Evolutionary conservation across 768 basidiomycete genomes (phyloP), one percentile per base, ranked within the genome.

Genomic region (Serendipita sp.): DNA sequence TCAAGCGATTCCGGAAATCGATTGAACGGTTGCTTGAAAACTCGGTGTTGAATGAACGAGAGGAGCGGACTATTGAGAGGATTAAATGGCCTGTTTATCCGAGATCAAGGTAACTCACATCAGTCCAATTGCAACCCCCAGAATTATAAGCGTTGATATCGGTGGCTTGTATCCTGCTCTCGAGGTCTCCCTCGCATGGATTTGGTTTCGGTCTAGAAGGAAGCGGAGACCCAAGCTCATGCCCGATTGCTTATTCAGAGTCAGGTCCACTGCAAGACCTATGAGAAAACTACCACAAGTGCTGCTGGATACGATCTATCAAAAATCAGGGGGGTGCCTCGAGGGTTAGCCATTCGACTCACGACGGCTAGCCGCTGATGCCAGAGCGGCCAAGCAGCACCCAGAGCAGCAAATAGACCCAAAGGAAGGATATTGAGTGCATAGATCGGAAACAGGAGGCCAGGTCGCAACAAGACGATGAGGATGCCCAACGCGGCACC

Each of bases 161-260:
- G 79, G 74, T 34, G 85, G 83, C 6, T 76, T 72, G 69, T 85
- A 86, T 2, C 78, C 78, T 50, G 72, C 72, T 37, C 70, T 69
- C 34, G 79, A 66, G 37, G 81, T 77, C 66, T 81, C 80, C 82
- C 77, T 73, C 62, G 75, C 70, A 72, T 87, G 85, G 31, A 79
- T 76, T 8, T 74, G 69, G 67, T 87, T 87, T 48, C 80, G 75
- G 69, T 87, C 86, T 65, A 86, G 78, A 13, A 87, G 75, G 68
- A 77, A 80, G 23, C 86, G 78, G 34, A 87, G 75, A 2, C 85
- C 85, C 23, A 79, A 73, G 67, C 84, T 83, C 76, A 85, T 78
- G 3, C 85, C 86, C 3, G 73, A 72, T 68, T 87, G 84, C 67
- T 77, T 74, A 66, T 84, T 77, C 60, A 84, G 63, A 53, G 78